phyloP scores from a whole-genome alignment of 345 rosid genomes.

The Isatis tinctoria region DNA sequence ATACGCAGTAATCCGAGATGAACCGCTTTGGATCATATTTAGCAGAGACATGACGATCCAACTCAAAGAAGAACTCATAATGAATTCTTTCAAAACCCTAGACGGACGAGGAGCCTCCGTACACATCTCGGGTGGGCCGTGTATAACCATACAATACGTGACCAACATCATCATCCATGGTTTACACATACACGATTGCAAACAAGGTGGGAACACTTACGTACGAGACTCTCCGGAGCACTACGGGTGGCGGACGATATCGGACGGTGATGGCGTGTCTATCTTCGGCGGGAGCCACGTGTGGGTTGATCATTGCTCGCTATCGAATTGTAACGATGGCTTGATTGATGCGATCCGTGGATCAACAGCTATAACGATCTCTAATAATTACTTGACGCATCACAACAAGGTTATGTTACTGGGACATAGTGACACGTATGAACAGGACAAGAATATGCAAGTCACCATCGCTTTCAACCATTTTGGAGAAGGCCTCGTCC shows the following conservation, averaged over 20 bases:
- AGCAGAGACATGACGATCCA: slow-evolving; percentile 67
- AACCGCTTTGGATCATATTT: slow-evolving; percentile 77
- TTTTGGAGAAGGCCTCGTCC: slow-evolving; percentile 86
- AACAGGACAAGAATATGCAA: slow-evolving; percentile 76
- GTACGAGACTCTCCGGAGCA: slow-evolving; percentile 68
- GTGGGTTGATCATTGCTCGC: slow-evolving; percentile 82
- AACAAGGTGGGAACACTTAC: slow-evolving; percentile 72
- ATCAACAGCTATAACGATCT: slow-evolving; percentile 71
- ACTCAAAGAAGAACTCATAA: slow-evolving; percentile 71
- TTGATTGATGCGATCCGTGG: slow-evolving; percentile 68
- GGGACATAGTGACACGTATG: slow-evolving; percentile 70
- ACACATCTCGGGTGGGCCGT: slow-evolving; percentile 83
- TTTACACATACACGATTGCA: slow-evolving; percentile 72
- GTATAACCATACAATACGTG: slow-evolving; percentile 73
- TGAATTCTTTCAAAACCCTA: slow-evolving; percentile 80
- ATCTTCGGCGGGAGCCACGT: slow-evolving; percentile 75
- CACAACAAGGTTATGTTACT: slow-evolving; percentile 77
- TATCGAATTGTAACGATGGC: slow-evolving; percentile 69
- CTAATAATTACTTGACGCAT: slow-evolving; percentile 78
- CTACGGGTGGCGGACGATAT: slow-evolving; percentile 60
- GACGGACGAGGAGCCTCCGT: slow-evolving; percentile 81
- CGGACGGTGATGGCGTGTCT: slow-evolving; percentile 85
- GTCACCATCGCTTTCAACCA: slow-evolving; percentile 83
- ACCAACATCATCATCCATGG: slow-evolving; percentile 74
- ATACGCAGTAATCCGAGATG: slow-evolving; percentile 64